A percentile compares a stretch with the other conserved stretches of the same genome.
These are phyloP conservation scores for Bertia moriformis DNA, from an alignment of 2,329 filamentous ascomycete species.

Conservation along the genomic window DNA sequence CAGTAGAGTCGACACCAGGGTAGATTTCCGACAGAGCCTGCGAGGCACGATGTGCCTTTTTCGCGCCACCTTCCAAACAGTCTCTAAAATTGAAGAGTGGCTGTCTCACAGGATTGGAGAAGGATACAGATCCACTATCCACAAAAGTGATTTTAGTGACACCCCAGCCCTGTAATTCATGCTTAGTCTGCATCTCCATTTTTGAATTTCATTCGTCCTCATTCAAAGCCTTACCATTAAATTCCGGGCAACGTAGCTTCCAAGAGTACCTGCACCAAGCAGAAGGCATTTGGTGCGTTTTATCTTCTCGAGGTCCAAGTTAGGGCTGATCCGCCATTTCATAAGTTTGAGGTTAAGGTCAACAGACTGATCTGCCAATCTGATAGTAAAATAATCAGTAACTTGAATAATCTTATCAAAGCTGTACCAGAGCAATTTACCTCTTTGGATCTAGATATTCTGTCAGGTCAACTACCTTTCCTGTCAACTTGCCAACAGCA, in stretches of 20 bases:
- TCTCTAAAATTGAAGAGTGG: slow-evolving; percentile 84
- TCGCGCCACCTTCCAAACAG: slow-evolving; percentile 69
- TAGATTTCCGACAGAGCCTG: slow-evolving; percentile 74
- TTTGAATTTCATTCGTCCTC: neutral
- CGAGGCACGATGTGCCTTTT: slow-evolving; percentile 71
- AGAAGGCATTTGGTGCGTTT: slow-evolving; percentile 82
- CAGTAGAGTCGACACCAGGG: slow-evolving; percentile 70
- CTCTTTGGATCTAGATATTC: slow-evolving; percentile 70
- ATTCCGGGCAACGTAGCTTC: slow-evolving; percentile 83
- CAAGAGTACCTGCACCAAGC: slow-evolving; percentile 81
- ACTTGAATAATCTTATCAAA: neutral
- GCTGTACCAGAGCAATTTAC: neutral
- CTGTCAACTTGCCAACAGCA: slow-evolving; percentile 59
- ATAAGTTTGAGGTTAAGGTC: slow-evolving; percentile 95
- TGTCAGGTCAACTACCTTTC: slow-evolving; percentile 66
- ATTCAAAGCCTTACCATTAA: slow-evolving; percentile 33
- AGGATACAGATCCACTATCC: slow-evolving; percentile 84
- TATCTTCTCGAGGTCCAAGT: slow-evolving; percentile 73
- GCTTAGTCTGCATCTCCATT: too few relatives aligned
- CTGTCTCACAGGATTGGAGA: slow-evolving; percentile 90
- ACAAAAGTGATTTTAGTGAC: slow-evolving; percentile 91
- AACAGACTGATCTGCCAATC: slow-evolving; percentile 81
- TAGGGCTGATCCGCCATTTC: slow-evolving; percentile 93
- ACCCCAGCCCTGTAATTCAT: slow-evolving; percentile 58
- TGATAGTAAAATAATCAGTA: slow-evolving; percentile 31